A percentile compares a stretch with the other conserved stretches of the same genome.
phyloP scores from a whole-genome alignment of 306 rosid genomes.

The Fragaria ananassa region DNA sequence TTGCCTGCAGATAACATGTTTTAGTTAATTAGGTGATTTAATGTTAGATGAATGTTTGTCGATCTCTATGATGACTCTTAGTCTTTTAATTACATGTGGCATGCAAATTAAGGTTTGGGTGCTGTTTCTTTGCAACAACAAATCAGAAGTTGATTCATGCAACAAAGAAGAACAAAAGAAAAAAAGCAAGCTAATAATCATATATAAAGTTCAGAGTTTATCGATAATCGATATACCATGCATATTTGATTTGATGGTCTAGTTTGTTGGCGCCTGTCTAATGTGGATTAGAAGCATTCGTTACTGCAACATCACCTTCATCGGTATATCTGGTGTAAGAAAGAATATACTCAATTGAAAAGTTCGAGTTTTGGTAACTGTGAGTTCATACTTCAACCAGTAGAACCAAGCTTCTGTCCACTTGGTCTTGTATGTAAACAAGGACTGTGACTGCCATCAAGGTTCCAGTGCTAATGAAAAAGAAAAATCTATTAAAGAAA shows the following conservation, averaged over 20 bases:
- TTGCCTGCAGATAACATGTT: background rate
- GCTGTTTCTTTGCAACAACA: background rate
- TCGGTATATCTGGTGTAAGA: too few species aligned
- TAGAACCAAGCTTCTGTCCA: slow-evolving; percentile 49
- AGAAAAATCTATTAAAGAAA: slow-evolving; percentile 81
- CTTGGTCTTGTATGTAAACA: slow-evolving; percentile 80
- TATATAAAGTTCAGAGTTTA: background rate
- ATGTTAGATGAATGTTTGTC: background rate
- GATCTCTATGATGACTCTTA: background rate
- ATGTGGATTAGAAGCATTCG: background rate
- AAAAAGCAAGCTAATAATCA: background rate
- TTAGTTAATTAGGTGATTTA: too few species aligned
- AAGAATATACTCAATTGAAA: too few species aligned
- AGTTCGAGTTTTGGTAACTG: too few species aligned
- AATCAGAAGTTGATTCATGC: background rate
- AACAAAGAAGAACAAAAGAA: too few species aligned
- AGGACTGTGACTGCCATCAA: slow-evolving; percentile 85
- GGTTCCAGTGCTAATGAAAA: slow-evolving; percentile 76
- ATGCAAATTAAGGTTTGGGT: background rate
- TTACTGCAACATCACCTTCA: too few species aligned
- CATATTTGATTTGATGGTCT: background rate
- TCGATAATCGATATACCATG: background rate
- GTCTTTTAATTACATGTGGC: background rate
- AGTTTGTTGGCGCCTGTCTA: background rate
- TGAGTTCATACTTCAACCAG: too few species aligned